A percentile compares a stretch with the other conserved stretches of the same genome.
Conservation (phyloP, 148 eudicot species). For the Camellia japonica region DNA sequence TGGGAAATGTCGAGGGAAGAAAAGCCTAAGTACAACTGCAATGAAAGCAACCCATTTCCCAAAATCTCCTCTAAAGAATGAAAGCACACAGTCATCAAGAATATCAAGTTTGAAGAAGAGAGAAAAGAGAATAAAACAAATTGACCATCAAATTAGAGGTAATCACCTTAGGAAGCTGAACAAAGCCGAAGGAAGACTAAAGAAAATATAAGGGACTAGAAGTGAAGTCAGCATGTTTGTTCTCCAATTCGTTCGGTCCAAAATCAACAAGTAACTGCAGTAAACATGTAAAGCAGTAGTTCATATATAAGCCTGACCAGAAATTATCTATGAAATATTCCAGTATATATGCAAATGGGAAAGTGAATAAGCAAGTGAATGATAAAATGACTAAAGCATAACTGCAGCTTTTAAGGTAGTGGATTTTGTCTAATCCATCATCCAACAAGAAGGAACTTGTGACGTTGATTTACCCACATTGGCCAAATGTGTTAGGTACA, state of each 20-base stretch:
- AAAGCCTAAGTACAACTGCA: conserved; percentile 81
- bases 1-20: conserved; percentile 56
- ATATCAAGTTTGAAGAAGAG: background rate
- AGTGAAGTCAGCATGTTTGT: conserved; percentile 85
- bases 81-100: background rate
- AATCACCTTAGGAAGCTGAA: conserved; percentile 65
- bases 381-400: background rate
- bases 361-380: background rate
- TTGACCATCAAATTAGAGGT: background rate
- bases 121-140: background rate
- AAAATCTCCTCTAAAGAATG: conserved; percentile 52
- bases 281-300: conserved; percentile 1
- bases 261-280: conserved; percentile 80
- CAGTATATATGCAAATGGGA: background rate
- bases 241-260: conserved; percentile 93
- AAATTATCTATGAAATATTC: background rate
- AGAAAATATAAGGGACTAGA: conserved; percentile 76
- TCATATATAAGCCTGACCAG: background rate
- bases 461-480: background rate
- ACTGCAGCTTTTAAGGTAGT: background rate
- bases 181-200: conserved; percentile 58
- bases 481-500: background rate
- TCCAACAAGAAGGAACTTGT: background rate
- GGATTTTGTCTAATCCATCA: background rate
- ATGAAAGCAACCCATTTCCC: conserved; percentile 88